Percentiles rank a stretch among this genome's conserved stretches.
Evolutionary conservation across 78 protist genomes (phyloP).

Genomic region (Polysphondylium violaceum): DNA sequence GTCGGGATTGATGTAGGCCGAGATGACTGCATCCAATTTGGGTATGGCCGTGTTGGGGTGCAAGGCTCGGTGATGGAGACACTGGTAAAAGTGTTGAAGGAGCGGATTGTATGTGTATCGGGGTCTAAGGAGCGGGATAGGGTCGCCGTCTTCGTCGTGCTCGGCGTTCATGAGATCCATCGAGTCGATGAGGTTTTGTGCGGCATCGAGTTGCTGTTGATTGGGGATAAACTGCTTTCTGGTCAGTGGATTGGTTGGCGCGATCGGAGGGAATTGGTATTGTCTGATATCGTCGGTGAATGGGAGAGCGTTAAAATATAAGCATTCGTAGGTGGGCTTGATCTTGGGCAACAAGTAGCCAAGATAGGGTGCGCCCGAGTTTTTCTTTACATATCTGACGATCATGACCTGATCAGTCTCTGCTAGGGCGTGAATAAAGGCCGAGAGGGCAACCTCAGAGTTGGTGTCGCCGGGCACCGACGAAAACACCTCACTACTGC

Average conservation of each 20-base stretch:
- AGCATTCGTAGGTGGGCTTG: conserved; percentile 62
- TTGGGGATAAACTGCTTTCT: conserved; percentile 32
- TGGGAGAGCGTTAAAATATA: conserved; percentile 53
- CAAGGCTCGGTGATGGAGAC: conserved; percentile 81
- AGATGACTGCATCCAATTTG: conserved; percentile 72
- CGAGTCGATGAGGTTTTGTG: conserved; percentile 48
- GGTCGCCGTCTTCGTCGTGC: conserved; percentile 42
- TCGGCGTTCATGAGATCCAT: conserved; percentile 82
- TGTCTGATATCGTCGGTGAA: conserved; percentile 75
- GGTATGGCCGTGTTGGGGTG: conserved; percentile 66
- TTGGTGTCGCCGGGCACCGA: conserved; percentile 63
- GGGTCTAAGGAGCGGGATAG: conserved; percentile 63
- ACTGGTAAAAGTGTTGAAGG: conserved; percentile 81
- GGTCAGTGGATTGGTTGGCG: conserved; percentile 38
- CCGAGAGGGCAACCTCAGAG: conserved; percentile 47
- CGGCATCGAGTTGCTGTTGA: conserved; percentile 50
- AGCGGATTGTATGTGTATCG: conserved; percentile 81
- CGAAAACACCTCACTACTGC: conserved; percentile 53
- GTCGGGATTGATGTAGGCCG: conserved; percentile 70
- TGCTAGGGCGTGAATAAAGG: conserved; percentile 66
- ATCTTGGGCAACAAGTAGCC: conserved; percentile 50
- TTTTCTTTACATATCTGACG: conserved; percentile 78
- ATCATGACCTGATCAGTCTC: conserved; percentile 71
- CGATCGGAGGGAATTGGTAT: conserved; percentile 63
- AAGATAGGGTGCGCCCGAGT: conserved; percentile 27